Conservation (phyloP, 1,284 basidiomycete genomes). For the Athelia psychrophila region DNA sequence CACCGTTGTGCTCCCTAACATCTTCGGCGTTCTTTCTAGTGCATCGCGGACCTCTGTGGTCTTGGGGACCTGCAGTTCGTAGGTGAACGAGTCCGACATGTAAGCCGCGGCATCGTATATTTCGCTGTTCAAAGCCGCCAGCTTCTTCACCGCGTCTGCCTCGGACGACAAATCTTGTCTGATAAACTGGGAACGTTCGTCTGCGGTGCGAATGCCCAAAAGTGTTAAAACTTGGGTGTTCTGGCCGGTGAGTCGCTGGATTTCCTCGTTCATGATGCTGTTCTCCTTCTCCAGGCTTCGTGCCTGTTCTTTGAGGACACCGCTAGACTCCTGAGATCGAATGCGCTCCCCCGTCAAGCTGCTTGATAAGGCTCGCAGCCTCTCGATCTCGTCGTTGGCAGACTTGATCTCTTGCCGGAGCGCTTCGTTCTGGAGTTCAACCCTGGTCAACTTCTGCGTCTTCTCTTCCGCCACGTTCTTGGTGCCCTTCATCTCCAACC, state of each 20-base stretch:
- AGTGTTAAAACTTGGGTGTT: constrained; percentile 9
- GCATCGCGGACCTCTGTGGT: background rate
- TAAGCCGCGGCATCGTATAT: constrained; percentile 31
- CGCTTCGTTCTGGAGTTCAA: background rate
- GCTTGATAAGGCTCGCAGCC: background rate
- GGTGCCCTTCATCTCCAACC: background rate
- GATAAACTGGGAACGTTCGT: constrained; percentile 31
- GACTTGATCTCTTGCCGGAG: background rate
- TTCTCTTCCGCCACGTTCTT: background rate
- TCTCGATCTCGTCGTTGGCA: background rate
- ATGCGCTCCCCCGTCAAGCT: background rate
- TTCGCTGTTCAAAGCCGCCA: constrained; percentile 30
- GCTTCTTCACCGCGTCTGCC: constrained; percentile 25
- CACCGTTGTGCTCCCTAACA: constrained; percentile 18
- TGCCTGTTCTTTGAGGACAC: background rate
- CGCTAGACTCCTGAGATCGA: background rate
- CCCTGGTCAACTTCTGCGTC: background rate
- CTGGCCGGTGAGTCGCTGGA: background rate
- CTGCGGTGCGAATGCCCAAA: constrained; percentile 28
- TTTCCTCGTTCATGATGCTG: background rate
- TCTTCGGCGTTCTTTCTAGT: background rate
- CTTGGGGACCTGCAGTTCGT: constrained; percentile 1
- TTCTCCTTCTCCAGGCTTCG: background rate
- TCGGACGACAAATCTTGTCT: constrained; percentile 28
- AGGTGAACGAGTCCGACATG: constrained; percentile 29